Evolutionary conservation across 805 yeast species (phyloP), one percentile per base, ranked within the genome.

Genomic region (Alloascoidea africana): DNA sequence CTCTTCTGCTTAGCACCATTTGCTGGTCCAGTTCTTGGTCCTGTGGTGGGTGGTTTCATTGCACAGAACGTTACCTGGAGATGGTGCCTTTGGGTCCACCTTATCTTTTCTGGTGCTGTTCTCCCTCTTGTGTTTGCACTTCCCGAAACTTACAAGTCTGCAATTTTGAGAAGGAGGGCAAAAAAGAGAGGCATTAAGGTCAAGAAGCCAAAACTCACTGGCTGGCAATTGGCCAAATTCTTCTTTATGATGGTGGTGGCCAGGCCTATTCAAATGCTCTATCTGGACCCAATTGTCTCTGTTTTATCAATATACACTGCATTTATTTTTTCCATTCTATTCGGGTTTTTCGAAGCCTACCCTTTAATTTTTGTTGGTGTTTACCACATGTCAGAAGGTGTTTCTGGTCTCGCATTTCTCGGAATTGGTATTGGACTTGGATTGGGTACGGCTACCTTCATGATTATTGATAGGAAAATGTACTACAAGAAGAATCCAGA

Each of bases 111-210:
- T 18, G 77, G 76, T 32, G 46, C 60, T 17, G 54, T 70, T 23
- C 53, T 70, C 40, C 61, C 68, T 3, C 63, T 68, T 37, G 62
- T 70, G 4, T 39, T 48, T 3, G 36, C 71, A 15, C 70, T 84
- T 18, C 94, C 94, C 14, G 95, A 84, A 59, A 85, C 95, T 14
- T 82, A 77, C 56, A 82, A 91, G 3, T 94, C 95, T 5, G 84
- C 76, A 5, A 75, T 85, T 39, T 60, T 82, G 42, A 76, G 74
- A 49, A 66, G 52, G 37, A 71, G 77, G 53, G 94, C 94, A 16
- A 58, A 56, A 41, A 66, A 58, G 49, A 51, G 82, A 44, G 72
- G 94, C n/a, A n/a, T n/a, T n/a, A n/a, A n/a, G n/a, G n/a, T n/a
- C n/a, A n/a, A n/a, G n/a, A n/a, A 66, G 68, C 70, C 51, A 76